These are phyloP conservation scores for Rhodotorula glutinis DNA, from an alignment of 1,284 basidiomycete genomes.

Conservation along the genomic window DNA sequence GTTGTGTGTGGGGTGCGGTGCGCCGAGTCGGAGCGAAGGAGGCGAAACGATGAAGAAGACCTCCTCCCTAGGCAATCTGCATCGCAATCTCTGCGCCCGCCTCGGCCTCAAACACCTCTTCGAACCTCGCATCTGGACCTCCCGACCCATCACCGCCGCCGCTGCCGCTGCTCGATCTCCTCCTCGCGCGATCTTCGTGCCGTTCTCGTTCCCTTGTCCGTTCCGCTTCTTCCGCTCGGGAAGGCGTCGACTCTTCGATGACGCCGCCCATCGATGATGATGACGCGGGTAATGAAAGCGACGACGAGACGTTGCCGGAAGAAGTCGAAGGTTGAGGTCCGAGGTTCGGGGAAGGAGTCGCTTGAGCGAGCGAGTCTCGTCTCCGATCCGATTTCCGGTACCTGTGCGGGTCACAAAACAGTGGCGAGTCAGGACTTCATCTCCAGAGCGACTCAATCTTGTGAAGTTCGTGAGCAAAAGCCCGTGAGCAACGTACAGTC, in stretches of 20 bases:
- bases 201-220: conserved; percentile 13
- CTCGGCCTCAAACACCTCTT: no score
- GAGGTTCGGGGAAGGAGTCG: not conserved
- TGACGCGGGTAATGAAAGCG: not conserved
- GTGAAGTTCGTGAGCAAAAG: no score
- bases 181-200: conserved; percentile 9
- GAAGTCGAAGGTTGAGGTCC: not conserved
- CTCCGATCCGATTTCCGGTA: conserved; percentile 14
- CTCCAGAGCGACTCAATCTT: no score
- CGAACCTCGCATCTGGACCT: no score
- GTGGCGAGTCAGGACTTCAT: no score
- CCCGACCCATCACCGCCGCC: no score
- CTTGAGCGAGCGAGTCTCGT: conserved; percentile 1
- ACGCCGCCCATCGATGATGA: not conserved
- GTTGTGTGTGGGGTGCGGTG: no score
- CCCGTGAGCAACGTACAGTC: conserved; percentile 45
- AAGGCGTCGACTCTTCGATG: not conserved
- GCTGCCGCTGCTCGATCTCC: not conserved
- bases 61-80: no score
- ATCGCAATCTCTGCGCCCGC: no score
- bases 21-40: not conserved
- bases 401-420: no score
- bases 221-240: conserved; percentile 2
- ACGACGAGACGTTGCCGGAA: no score
- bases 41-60: not conserved